Evolutionary conservation across 139 green algal species (phyloP).

Genomic region (Chlamydomonas sp.): DNA sequence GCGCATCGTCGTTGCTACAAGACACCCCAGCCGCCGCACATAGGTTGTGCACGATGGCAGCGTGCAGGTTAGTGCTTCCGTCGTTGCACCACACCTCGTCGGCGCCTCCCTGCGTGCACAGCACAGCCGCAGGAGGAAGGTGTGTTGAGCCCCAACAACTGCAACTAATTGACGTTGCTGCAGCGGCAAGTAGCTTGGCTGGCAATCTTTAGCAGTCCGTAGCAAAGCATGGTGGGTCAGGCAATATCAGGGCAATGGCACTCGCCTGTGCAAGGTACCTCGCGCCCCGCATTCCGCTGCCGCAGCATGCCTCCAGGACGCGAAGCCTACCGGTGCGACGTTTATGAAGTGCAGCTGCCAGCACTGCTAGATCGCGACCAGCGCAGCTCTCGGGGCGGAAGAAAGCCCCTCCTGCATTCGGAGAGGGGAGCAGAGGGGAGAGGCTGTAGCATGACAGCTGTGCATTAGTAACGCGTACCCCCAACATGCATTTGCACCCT

Average conservation of each 20-base stretch:
- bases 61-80: conserved; percentile 46
- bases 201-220: too few relatives aligned
- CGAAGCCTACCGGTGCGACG: conserved; percentile 37
- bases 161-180: background rate
- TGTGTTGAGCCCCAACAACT: background rate
- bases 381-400: conserved; percentile 70
- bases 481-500: background rate
- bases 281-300: conserved; percentile 63
- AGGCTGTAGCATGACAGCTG: background rate
- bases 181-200: too few relatives aligned
- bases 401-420: conserved; percentile 52
- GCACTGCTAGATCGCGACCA: conserved; percentile 64
- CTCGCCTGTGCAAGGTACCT: conserved; percentile 64
- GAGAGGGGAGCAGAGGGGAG: background rate
- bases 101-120: conserved; percentile 56
- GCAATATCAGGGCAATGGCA: too few relatives aligned
- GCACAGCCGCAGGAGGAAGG: background rate
- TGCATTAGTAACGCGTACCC: background rate
- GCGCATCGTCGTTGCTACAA: background rate
- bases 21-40: conserved; percentile 24
- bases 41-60: conserved; percentile 61
- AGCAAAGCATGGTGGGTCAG: too few relatives aligned
- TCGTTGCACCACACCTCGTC: conserved; percentile 81
- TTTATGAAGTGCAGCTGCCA: conserved; percentile 62
- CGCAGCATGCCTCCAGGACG: conserved; percentile 73